Evolutionary conservation across 2,329 filamentous ascomycete species (phyloP).

Genomic region (Cladosporium sp.): DNA sequence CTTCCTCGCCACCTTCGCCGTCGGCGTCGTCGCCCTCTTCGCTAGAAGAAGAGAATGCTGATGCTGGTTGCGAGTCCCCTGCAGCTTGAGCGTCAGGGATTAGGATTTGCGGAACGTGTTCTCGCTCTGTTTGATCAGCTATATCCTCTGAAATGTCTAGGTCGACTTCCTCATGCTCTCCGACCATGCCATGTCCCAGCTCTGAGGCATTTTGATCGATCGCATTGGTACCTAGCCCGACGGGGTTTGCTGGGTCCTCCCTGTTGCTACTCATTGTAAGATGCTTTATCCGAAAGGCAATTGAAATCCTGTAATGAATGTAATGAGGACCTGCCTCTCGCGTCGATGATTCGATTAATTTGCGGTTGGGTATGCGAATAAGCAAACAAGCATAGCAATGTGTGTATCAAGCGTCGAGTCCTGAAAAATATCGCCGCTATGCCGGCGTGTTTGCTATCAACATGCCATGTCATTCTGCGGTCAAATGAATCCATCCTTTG

Average conservation of each 20-base stretch:
- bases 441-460: too few relatives aligned
- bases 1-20: neutral
- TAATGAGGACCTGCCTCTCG: conserved; percentile 9
- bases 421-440: too few relatives aligned
- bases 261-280: conserved; percentile 5
- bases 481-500: neutral
- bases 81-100: too few relatives aligned
- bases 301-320: neutral
- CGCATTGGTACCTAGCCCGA: neutral
- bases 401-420: neutral
- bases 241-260: neutral
- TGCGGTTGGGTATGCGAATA: neutral
- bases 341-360: neutral
- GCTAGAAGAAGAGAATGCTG: conserved; percentile 3
- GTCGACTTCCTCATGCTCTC: neutral
- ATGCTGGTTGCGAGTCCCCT: neutral
- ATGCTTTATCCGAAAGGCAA: neutral
- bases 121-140: neutral
- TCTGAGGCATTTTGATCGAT: neutral
- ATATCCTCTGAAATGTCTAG: neutral
- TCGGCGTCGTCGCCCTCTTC: conserved; percentile 2
- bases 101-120: neutral
- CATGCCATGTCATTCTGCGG: too few relatives aligned
- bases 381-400: conserved; percentile 5
- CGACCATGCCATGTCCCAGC: neutral